Evolutionary conservation across 805 yeast species (phyloP).

Genomic region (Maudiozyma bulderi): DNA sequence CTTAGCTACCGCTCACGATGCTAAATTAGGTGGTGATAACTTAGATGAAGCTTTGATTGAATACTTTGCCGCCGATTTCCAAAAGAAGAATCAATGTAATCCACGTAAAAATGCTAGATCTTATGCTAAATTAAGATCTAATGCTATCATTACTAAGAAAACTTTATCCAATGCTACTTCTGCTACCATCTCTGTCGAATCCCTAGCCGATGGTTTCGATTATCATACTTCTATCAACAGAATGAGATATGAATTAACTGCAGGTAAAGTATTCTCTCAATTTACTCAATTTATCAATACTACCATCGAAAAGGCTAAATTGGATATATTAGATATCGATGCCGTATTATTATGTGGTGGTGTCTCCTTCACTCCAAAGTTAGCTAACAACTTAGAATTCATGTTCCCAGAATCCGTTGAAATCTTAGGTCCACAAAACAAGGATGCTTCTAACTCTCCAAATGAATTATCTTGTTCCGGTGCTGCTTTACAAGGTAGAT

Average conservation of each 20-base stretch:
- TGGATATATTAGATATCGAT: slow-evolving; percentile 78
- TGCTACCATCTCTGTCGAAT: slow-evolving; percentile 88
- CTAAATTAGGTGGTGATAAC: slow-evolving; percentile 77
- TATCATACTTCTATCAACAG: slow-evolving; percentile 90
- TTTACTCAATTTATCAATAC: slow-evolving; percentile 69
- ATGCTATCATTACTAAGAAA: slow-evolving; percentile 76
- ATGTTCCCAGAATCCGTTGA: slow-evolving; percentile 68
- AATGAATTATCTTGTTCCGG: slow-evolving; percentile 87
- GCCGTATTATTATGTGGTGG: slow-evolving; percentile 93
- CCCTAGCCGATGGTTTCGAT: slow-evolving; percentile 88
- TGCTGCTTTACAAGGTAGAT: slow-evolving; percentile 91
- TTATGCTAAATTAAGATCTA: slow-evolving; percentile 76
- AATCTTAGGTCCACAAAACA: slow-evolving; percentile 66
- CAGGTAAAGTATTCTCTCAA: slow-evolving; percentile 65
- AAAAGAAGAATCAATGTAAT: slow-evolving; percentile 74
- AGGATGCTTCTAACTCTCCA: slow-evolving; percentile 75
- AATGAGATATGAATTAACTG: slow-evolving; percentile 82
- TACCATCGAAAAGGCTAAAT: slow-evolving; percentile 69
- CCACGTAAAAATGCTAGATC: slow-evolving; percentile 78
- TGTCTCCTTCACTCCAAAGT: slow-evolving; percentile 82
- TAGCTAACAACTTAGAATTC: slow-evolving; percentile 61
- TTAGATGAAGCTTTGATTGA: slow-evolving; percentile 75
- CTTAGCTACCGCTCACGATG: slow-evolving; percentile 75
- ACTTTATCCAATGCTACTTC: slow-evolving; percentile 84
- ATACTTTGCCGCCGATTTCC: slow-evolving; percentile 85